Conservation (phyloP, 176 grass and related monocot species). For the Olyra latifolia region DNA sequence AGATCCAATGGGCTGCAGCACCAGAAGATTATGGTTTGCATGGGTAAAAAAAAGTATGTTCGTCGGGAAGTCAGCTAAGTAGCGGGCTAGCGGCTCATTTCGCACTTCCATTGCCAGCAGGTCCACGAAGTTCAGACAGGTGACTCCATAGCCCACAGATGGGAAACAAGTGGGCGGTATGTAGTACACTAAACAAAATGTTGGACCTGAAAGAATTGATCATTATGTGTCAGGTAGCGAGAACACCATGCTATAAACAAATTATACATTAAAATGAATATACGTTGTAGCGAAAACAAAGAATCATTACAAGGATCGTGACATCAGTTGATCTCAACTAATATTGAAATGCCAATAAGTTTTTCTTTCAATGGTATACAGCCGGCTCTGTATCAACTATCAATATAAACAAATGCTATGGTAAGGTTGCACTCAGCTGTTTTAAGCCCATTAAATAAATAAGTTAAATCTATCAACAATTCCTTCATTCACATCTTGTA, state of each 20-base stretch:
- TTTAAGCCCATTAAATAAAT: background rate
- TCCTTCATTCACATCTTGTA: background rate
- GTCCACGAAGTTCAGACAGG: background rate
- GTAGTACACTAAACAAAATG: background rate
- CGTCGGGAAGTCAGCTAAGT: background rate
- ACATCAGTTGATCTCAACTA: background rate
- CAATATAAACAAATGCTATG: background rate
- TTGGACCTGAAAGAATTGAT: constrained; percentile 1
- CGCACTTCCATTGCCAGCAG: background rate
- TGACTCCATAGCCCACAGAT: background rate
- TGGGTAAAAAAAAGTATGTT: background rate
- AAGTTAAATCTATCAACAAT: background rate
- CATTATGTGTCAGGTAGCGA: background rate
- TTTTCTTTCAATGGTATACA: background rate
- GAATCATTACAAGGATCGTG: background rate
- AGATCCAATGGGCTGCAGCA: background rate
- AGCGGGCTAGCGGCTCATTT: background rate
- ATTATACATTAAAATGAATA: background rate
- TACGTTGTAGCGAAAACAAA: background rate
- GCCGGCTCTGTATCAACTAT: background rate
- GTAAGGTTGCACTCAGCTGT: background rate
- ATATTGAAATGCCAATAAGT: background rate
- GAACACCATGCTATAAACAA: background rate
- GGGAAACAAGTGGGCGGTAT: background rate
- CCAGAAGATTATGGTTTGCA: background rate